Conservation (phyloP, 495 filamentous ascomycete genomes). For the Tuber calosporum region DNA sequence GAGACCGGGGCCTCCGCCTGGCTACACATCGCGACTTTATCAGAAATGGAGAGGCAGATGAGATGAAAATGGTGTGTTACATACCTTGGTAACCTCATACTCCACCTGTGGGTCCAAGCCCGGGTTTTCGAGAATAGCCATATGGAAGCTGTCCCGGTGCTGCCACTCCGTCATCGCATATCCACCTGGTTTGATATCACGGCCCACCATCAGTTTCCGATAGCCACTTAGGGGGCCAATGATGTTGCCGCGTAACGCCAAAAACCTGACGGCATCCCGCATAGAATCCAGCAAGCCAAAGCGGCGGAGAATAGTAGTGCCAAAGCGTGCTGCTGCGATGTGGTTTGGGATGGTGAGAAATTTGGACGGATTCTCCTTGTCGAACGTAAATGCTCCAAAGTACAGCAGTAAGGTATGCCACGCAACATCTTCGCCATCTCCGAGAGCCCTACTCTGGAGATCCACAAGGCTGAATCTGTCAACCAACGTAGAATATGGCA, state of each 20-base stretch:
- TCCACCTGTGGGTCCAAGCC: background rate
- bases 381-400: background rate
- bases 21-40: background rate
- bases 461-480: too few species aligned
- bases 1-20: background rate
- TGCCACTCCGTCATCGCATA: too few species aligned
- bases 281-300: too few species aligned
- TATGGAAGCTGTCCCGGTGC: too few species aligned
- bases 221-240: too few species aligned
- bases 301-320: too few species aligned
- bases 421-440: background rate
- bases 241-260: too few species aligned
- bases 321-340: background rate
- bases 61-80: background rate
- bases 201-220: too few species aligned
- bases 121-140: background rate
- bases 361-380: background rate
- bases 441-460: too few species aligned
- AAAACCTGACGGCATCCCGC: too few species aligned
- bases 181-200: too few species aligned
- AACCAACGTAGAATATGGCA: background rate
- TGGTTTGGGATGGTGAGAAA: background rate
- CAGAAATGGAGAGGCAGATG: too few species aligned
- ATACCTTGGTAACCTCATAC: conserved; percentile 2
- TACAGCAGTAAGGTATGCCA: conserved; percentile 5